Base-by-base conservation (phyloP, 2,329 filamentous ascomycete species). In the Ceratocystis albifundus region DNA sequence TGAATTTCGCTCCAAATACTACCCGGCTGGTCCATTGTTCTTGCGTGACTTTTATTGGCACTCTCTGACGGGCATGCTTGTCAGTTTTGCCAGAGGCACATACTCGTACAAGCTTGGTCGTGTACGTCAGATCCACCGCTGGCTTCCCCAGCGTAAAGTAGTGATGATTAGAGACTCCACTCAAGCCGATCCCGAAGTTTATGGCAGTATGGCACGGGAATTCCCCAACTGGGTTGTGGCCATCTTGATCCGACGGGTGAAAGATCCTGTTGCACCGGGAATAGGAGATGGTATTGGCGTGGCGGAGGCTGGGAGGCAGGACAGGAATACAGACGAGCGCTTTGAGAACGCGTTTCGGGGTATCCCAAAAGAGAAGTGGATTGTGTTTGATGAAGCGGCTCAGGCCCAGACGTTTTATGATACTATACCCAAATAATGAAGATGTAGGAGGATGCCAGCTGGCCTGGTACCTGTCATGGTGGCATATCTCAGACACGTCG, bases 81-180 rank as follows among this genome's bases (percentile, higher is more conserved):
- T 86, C 12, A 89, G 86, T 15, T 80, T 96, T 61, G 96, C 90
- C 0, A 79, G 88, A 67, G 87, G 88, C 44, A 96, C 91, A 0
- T 82, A 94, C 74, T 84, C 87, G 68, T 97, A 96, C 80, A 97
- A 97, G 75, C 83, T 88, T 10, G 83, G 87, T 67, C 85, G 88
- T 20, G 90, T 96, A 75, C 80, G 82, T 67, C 90, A 90, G 76
- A 83, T 97, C 30, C 82, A 90, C 70, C 75, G 76, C 0, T 94
- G 89, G 88, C 80, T 96, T 62, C 93, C 93, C 0, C 81, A 82
- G 70, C 81, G 89, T 68, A 88, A 87, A 71, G 87, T 96, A 76
- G 84, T 97, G 69, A 87, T 87, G 70, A 86, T 97, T 70, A 93
- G 93, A 0, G 93, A 97, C 75, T 93, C 88, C 48, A 96, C 92